Base-by-base conservation (phyloP, 2,329 filamentous ascomycete genomes). In the Trichophyton rubrum region DNA sequence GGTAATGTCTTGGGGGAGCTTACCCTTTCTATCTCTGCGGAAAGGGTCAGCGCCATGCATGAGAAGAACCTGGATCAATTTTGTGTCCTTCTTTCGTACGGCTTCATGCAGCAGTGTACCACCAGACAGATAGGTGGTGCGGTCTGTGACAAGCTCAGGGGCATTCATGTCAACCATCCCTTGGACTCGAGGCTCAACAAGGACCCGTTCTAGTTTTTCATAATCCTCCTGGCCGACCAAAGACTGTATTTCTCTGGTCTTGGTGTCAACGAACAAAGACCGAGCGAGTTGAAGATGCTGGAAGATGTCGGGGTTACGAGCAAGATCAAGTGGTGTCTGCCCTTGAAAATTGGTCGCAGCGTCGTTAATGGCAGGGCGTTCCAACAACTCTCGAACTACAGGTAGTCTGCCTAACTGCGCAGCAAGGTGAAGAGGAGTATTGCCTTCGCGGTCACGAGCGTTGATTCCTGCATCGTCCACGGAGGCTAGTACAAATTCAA, bases 21-120 rank as follows among this genome's bases (percentile, higher is more conserved):
- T 97, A 56, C 93, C 93, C 75, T 90, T 96, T 67, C 90, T 88
- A 74, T 99, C 93, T 62, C 93, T 85, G 60, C 90, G 86, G 76
- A 99, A 99, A 0, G 93, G 93, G 73, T 99, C 93, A 9, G 92
- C 93, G 9, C 93, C 93, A 69, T 97, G 95, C 59, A 97, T 84
- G 41, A 99, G 79, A 11, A 99, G 80, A 17, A 96, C 82, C 70
- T 97, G 89, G 62, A 96, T 95, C 22, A 99, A 81, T 67, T 88
- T 87, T 24, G 85, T 85, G 69, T 99, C 91, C 74, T 84, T 90
- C 71, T 87, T 90, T 67, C 90, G 85, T 5, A 93, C 91, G 0
- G 92, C 93, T 72, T 99, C 92, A 71, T 99, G 93, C 35, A 99
- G 79, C 7, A 99, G 77, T 0, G 90, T 96, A 9, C 93, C 95